Base-by-base conservation (phyloP, 306 rosid species). In the Sphenostylis stenocarpa region DNA sequence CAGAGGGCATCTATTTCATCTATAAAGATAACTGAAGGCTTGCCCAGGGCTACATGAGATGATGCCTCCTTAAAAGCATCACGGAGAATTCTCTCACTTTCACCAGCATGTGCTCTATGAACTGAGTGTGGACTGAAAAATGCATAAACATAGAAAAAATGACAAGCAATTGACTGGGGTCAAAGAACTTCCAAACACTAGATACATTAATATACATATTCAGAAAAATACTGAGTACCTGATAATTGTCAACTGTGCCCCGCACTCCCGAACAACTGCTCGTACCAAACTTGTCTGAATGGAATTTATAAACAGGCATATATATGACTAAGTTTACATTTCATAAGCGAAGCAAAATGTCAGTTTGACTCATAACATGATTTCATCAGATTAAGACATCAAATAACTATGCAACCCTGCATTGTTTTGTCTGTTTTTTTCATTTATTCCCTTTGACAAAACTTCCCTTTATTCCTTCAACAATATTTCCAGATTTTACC, bases 1-100 rank as follows among this genome's bases (percentile, higher is more conserved):
- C 99, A 95, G 26, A 95, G 87, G 64, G 89, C 92, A 82, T 95
- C 99, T 73, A 95, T 89, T 85, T 92, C 94, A 82, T 95, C 97
- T 16, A 90, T 90, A 76, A 92, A 95, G 71, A 95, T 81, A 77
- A 92, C 92, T 0, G 97, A 84, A 8, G 91, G 83, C 79, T 88
- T 90, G 84, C 92, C 92, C 62, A 56, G 76, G 67, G 78, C 80
- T 57, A 85, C 74, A 72, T 80, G 92, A 31, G 92, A 82, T 10
- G 88, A 77, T 67, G 99, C 97, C 89, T 84, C 84, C 1, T 88
- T 76, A 72, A 95, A 95, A 33, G 99, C 97, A 60, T 95, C 94
- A 1, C 96, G 88, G 52, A 95, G 85, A 77, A 78, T 70, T 76
- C 73, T 83, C 84, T 95, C 99, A 85, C 97, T 88, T 77, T 95